Percentiles rank a stretch among this genome's conserved stretches.
These are phyloP conservation scores for Fomitopsis palustris DNA, from an alignment of 1,284 basidiomycete genomes.

Conservation along the genomic window DNA sequence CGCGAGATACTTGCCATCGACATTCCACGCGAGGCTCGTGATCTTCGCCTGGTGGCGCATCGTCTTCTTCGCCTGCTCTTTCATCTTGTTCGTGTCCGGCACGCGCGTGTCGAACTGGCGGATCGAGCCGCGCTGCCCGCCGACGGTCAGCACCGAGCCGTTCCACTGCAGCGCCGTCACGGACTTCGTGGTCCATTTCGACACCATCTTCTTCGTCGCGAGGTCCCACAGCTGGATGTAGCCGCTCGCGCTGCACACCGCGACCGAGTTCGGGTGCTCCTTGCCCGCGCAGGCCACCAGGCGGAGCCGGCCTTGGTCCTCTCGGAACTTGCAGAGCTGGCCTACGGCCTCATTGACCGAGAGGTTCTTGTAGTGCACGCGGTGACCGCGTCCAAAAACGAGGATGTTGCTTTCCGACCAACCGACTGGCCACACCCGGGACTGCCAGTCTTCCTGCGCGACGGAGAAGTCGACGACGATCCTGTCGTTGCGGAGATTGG, in stretches of 20 bases:
- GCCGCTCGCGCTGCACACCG: conserved; percentile 45
- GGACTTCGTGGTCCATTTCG: conserved; percentile 41
- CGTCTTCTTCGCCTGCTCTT: conserved; percentile 45
- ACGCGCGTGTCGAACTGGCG: conserved; percentile 51
- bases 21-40: conserved; percentile 45
- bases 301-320: conserved; percentile 41
- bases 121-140: conserved; percentile 45
- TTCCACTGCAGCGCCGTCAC: conserved; percentile 48
- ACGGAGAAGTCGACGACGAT: conserved; percentile 36
- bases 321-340: conserved; percentile 48
- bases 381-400: conserved; percentile 49
- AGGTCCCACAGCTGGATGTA: conserved; percentile 51
- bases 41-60: conserved; percentile 49
- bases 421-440: conserved; percentile 30
- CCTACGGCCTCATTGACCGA: conserved; percentile 39
- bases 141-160: conserved; percentile 43
- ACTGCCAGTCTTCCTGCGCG: conserved; percentile 12
- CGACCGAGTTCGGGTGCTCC: conserved; percentile 38
- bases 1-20: conserved; percentile 44
- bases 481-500: neutral
- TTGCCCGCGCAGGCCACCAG: conserved; percentile 39
- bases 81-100: conserved; percentile 42
- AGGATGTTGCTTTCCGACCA: conserved; percentile 42
- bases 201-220: conserved; percentile 39
- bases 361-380: conserved; percentile 49